A percentile compares a stretch with the other conserved stretches of the same genome.
phyloP scores from a whole-genome alignment of 2,329 filamentous ascomycete genomes.

The Penicillium sumatraense region DNA sequence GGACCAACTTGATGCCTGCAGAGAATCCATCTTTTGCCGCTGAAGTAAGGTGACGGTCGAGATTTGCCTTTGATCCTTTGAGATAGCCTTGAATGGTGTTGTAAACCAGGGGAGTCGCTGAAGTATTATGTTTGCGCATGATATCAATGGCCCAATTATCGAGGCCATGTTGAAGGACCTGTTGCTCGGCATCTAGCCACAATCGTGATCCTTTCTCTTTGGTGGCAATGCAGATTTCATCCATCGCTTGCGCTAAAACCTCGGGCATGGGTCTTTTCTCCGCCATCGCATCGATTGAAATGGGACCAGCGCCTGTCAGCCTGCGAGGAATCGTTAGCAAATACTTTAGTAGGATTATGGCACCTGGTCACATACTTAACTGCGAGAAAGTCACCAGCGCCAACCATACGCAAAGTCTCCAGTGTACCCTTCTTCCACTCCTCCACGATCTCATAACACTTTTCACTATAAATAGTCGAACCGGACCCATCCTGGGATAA shows the following conservation, averaged over 20 bases:
- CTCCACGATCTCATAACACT: slow-evolving; percentile 23
- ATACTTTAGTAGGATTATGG: not conserved
- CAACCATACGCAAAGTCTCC: slow-evolving; percentile 26
- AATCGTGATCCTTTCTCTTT: slow-evolving; percentile 42
- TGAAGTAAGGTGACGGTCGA: slow-evolving; percentile 43
- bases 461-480: slow-evolving; percentile 16
- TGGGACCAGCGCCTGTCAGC: slow-evolving; percentile 26
- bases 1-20: slow-evolving; percentile 50
- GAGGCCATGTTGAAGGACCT: slow-evolving; percentile 48
- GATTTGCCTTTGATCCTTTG: slow-evolving; percentile 45
- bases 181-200: slow-evolving; percentile 55
- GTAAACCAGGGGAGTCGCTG: slow-evolving; percentile 39
- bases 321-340: slow-evolving; percentile 7
- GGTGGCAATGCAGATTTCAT: slow-evolving; percentile 42
- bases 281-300: slow-evolving; percentile 23
- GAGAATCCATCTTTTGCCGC: slow-evolving; percentile 47
- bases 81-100: slow-evolving; percentile 54
- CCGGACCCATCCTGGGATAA: slow-evolving; percentile 14
- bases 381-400: slow-evolving; percentile 24
- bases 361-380: slow-evolving; percentile 21
- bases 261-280: slow-evolving; percentile 20
- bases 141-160: slow-evolving; percentile 52
- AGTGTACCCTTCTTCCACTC: slow-evolving; percentile 28
- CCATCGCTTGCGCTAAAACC: slow-evolving; percentile 36
- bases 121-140: slow-evolving; percentile 50